Evolutionary conservation across 1,139 yeast species (phyloP), one percentile per base, ranked within the genome.

Genomic region (Pichia cactophila): DNA sequence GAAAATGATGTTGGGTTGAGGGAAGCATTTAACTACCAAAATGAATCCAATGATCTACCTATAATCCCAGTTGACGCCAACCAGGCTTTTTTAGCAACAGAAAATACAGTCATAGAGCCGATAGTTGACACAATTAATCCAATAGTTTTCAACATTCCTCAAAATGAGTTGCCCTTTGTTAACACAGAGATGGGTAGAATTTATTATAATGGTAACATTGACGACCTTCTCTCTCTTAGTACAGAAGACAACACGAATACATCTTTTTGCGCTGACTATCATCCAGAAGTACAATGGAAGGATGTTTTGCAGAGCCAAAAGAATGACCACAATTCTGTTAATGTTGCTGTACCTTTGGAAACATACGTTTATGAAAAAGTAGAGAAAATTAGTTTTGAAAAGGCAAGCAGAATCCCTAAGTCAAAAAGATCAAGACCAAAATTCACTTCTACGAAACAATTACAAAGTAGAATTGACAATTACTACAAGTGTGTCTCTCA

Each of bases 391-490:
- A 17, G 16, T 10, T 1, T 17, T 6, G 12, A 35, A 9, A 35
- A 16, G 8, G 23, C 20, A 2, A 38, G 12, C 12, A 20, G 16
- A 23, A 20, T n/a, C 11, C 23, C 28, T 5, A 38, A 38, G 12
- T 20, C 28, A 23, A 45, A 45, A 17, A 45, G 47, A 28, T 12
- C 35, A 23, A 45, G 35, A 26, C 47, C 47, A 3, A 39, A 45
- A 36, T 45, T 45, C 31, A 12, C 20, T 5, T 20, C 35, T 4
- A n/a, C 26, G 10, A n/a, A 7, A n/a, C 14, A 12, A 16, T 17
- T 45, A 11, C 26, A 16, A 11, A 3, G n/a, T 5, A 40, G 47
- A 40, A 45, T 45, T 23, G 35, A 33, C 11, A 26, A 23, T 2
- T 45, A 45, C n/a, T 45, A 35, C 31, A 23, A 23, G 16, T 12